These are phyloP conservation scores for Geranium brycei DNA, from an alignment of 345 rosid species.

Conservation along the genomic window DNA sequence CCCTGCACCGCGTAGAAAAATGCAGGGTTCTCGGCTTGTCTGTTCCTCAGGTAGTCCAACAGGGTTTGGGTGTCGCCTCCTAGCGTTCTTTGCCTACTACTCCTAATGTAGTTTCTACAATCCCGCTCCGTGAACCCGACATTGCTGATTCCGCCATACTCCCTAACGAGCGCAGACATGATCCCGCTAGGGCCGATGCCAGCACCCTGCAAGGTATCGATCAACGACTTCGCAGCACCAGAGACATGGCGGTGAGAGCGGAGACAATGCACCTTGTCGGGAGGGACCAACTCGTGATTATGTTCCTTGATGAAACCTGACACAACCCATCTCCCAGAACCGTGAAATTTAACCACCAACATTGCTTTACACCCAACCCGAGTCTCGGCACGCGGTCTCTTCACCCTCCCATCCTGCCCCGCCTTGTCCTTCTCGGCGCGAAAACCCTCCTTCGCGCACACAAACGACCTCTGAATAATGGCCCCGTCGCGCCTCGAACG, in stretches of 20 bases:
- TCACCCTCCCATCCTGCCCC: slow-evolving; percentile 36
- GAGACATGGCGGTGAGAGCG: slow-evolving; percentile 39
- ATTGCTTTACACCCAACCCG: slow-evolving; percentile 38
- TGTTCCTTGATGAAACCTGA: slow-evolving; percentile 29
- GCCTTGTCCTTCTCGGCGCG: slow-evolving; percentile 37
- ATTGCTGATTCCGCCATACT: slow-evolving; percentile 39
- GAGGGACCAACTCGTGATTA: slow-evolving; percentile 38
- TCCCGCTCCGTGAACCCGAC: slow-evolving; percentile 43
- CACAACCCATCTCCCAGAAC: slow-evolving; percentile 40
- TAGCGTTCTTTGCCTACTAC: slow-evolving; percentile 33
- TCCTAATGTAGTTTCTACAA: slow-evolving; percentile 41
- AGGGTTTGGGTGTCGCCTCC: slow-evolving; percentile 32
- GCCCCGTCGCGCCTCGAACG: slow-evolving; percentile 47
- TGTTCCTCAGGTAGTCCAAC: slow-evolving; percentile 39
- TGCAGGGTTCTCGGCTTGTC: slow-evolving; percentile 28
- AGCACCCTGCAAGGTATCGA: slow-evolving; percentile 41
- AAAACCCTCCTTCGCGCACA: slow-evolving; percentile 44
- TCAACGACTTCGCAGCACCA: slow-evolving; percentile 37
- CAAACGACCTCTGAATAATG: slow-evolving; percentile 40
- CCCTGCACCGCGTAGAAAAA: slow-evolving; percentile 41
- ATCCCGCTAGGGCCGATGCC: slow-evolving; percentile 41
- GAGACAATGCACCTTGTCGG: slow-evolving; percentile 36
- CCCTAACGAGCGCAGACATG: slow-evolving; percentile 37
- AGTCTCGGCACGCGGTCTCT: slow-evolving; percentile 33
- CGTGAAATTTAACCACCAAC: slow-evolving; percentile 34